These are phyloP conservation scores for Talaromyces adpressus DNA, from an alignment of 495 filamentous ascomycete genomes.

Conservation along the genomic window DNA sequence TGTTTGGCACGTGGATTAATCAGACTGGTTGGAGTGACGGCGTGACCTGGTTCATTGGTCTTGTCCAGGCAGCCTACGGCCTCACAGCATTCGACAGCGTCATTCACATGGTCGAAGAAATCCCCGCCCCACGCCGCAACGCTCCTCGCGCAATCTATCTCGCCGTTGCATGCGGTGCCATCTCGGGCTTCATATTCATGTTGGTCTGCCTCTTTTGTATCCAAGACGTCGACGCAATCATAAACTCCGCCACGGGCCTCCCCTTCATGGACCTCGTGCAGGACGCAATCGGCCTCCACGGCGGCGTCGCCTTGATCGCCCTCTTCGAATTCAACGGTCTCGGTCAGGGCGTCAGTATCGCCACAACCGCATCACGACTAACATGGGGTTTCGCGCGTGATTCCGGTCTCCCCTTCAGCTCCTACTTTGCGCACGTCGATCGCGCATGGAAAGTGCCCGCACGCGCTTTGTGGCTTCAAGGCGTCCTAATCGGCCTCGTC, in stretches of 20 bases:
- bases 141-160: constrained; percentile 36
- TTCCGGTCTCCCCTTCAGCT: constrained; percentile 41
- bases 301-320: constrained; percentile 29
- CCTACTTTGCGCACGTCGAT: constrained; percentile 35
- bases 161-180: constrained; percentile 39
- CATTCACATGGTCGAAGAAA: constrained; percentile 53
- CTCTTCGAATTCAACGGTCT: constrained; percentile 45
- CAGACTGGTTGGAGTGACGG: constrained; percentile 57
- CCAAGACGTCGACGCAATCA: constrained; percentile 51
- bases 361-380: constrained; percentile 45
- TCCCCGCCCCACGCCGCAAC: constrained; percentile 34
- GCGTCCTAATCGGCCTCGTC: constrained; percentile 32
- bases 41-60: constrained; percentile 54
- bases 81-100: constrained; percentile 59
- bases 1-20: constrained; percentile 53
- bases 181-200: constrained; percentile 64
- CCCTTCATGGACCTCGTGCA: constrained; percentile 41
- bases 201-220: constrained; percentile 70
- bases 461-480: constrained; percentile 38
- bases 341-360: constrained; percentile 35
- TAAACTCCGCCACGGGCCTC: constrained; percentile 34
- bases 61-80: constrained; percentile 54
- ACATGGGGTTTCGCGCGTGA: constrained; percentile 54
- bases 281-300: constrained; percentile 32
- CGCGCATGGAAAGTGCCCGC: constrained; percentile 35